phyloP scores from a whole-genome alignment of 306 rosid species.

The Cicer bijugum region DNA sequence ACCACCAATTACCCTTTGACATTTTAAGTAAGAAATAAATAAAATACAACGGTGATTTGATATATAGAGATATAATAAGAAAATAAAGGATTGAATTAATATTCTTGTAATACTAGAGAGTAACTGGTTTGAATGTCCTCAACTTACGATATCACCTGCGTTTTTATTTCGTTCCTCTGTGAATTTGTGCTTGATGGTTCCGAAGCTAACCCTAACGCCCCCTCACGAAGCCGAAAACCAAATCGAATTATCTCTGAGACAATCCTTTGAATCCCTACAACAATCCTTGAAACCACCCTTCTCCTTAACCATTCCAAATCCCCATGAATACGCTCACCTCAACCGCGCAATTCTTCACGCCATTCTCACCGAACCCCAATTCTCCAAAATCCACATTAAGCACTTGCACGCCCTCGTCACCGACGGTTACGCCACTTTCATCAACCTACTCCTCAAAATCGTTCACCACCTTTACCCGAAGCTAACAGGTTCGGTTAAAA shows the following conservation, averaged over 20 bases:
- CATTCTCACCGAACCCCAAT: slow-evolving; percentile 62
- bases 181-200: slow-evolving; percentile 16
- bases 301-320: slow-evolving; percentile 56
- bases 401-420: slow-evolving; percentile 75
- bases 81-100: no score
- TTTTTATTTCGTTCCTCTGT: no score
- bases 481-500: slow-evolving; percentile 54
- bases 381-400: slow-evolving; percentile 69
- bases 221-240: slow-evolving; percentile 63
- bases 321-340: slow-evolving; percentile 60
- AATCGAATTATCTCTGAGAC: slow-evolving; percentile 54
- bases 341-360: slow-evolving; percentile 70
- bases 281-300: slow-evolving; percentile 73
- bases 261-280: slow-evolving; percentile 60
- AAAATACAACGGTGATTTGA: no score
- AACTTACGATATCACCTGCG: no score
- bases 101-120: no score
- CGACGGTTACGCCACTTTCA: slow-evolving; percentile 65
- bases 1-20: no score
- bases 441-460: slow-evolving; percentile 51
- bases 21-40: no score
- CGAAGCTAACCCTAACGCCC: slow-evolving; percentile 38
- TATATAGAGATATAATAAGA: no score
- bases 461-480: slow-evolving; percentile 60
- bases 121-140: no score